Evolutionary conservation across 768 basidiomycete species (phyloP), one percentile per base, ranked within the genome.

Genomic region (Pleurotus sapidus): DNA sequence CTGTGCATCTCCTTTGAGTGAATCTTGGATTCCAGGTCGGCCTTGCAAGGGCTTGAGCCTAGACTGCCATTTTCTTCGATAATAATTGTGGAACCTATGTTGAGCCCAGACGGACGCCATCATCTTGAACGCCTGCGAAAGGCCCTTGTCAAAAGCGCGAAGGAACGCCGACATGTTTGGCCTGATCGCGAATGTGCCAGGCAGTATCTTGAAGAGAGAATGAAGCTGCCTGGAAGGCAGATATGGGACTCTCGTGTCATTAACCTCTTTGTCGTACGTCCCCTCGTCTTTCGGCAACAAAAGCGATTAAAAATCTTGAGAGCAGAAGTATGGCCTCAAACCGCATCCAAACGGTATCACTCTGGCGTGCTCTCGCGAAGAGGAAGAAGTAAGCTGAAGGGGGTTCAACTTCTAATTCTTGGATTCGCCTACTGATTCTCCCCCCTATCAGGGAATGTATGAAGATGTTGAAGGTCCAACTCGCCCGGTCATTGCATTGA

Each of bases 31-130:
- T 15, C 3, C 46, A 87, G 86, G 67, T 73, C 83, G 7, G 73
- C 87, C 37, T 68, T 86, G 18, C 84, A 86, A 62, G 65, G 68
- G 30, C 63, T 85, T 8, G 63, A 73, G 23, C 83, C 83, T 0
- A 45, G 53, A 0, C 62, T 84, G 43, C 65, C 62, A 3, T 88
- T 88, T 64, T 62, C 67, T 0, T 79, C 78, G 4, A 62, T 89
- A 57, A 71, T 88, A 58, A 74, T 89, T 20, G 74, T 87, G 49
- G 87, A 89, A 65, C 87, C 87, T 3, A 74, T 89, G 72, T 67
- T 89, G 46, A 83, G 79, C 55, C 78, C 84, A 0, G 74, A 68
- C 1, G 82, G 81, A 7, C 65, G 73, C 1, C 64, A 75, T 25
- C 74, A 75, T 23, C 68, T 88, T 34, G 55, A 61, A 0, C 64